Conservation (phyloP, 2,329 filamentous ascomycete genomes). For the Teratosphaeria destructans region DNA sequence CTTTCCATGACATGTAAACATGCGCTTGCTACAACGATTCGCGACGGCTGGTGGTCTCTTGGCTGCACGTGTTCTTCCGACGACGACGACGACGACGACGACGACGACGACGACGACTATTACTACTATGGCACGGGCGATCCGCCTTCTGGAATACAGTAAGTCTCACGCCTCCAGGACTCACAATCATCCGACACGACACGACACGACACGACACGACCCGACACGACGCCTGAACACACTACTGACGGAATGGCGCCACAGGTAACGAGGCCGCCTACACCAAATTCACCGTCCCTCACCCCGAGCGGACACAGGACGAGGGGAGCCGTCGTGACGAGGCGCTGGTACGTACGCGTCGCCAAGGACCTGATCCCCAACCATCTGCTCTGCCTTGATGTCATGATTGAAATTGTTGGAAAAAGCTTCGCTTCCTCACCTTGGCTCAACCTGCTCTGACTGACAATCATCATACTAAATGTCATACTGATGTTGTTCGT, state of each 20-base stretch:
- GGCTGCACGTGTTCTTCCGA: background rate
- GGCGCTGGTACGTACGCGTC: constrained; percentile 24
- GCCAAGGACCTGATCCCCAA: constrained; percentile 13
- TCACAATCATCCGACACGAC: too few species aligned
- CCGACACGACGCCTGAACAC: background rate
- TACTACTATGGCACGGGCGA: constrained; percentile 2
- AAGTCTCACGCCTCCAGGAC: background rate
- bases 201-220: too few species aligned
- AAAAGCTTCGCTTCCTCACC: too few species aligned
- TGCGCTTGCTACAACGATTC: constrained; percentile 11
- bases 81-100: too few species aligned
- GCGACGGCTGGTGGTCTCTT: constrained; percentile 18
- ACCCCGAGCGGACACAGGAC: constrained; percentile 3
- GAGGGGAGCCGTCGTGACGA: constrained; percentile 24
- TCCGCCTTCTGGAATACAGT: constrained; percentile 12
- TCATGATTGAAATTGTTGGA: too few species aligned
- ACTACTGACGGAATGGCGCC: background rate
- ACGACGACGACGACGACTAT: background rate
- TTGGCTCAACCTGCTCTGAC: too few species aligned
- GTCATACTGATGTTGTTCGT: constrained; percentile 24
- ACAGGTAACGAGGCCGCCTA: constrained; percentile 18
- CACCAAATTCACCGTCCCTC: constrained; percentile 33
- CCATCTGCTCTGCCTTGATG: background rate
- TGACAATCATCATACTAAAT: too few species aligned
- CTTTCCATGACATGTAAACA: constrained; percentile 3